A percentile compares a stretch with the other conserved stretches of the same genome.
Evolutionary conservation across 2,329 filamentous ascomycete species (phyloP).

Genomic region (Stagonosporopsis rhizophila): DNA sequence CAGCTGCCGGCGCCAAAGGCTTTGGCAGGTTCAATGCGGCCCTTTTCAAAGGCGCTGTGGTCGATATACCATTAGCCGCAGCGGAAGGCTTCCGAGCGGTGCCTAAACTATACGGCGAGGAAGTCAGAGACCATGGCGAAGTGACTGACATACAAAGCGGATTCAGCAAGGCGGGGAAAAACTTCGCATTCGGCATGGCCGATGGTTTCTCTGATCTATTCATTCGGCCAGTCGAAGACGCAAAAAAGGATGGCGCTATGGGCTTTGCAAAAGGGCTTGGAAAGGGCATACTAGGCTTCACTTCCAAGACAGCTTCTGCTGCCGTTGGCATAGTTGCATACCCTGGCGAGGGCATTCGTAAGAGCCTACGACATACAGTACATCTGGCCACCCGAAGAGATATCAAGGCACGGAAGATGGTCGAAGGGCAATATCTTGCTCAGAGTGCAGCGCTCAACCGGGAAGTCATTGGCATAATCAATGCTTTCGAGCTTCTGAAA

Average conservation of each 20-base stretch:
- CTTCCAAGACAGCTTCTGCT: constrained; percentile 6
- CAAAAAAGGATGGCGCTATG: constrained; percentile 39
- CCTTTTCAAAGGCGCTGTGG: constrained; percentile 32
- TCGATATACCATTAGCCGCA: constrained; percentile 50
- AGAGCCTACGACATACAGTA: constrained; percentile 15
- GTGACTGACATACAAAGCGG: constrained; percentile 48
- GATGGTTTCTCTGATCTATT: constrained; percentile 46
- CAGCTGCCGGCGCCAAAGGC: constrained; percentile 21
- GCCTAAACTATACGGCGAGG: constrained; percentile 50
- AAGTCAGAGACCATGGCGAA: constrained; percentile 41
- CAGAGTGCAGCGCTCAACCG: neutral
- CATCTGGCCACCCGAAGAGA: constrained; percentile 5
- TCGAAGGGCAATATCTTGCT: constrained; percentile 7
- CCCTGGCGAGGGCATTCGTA: constrained; percentile 25
- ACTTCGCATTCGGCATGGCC: constrained; percentile 41
- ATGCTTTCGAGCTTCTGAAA: constrained; percentile 7
- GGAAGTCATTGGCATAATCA: neutral
- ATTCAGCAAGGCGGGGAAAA: constrained; percentile 40
- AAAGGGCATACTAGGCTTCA: constrained; percentile 37
- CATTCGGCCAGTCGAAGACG: constrained; percentile 40
- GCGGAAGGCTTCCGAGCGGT: constrained; percentile 47
- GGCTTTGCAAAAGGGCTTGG: constrained; percentile 46
- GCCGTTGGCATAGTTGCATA: constrained; percentile 23
- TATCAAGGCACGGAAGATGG: constrained; percentile 4
- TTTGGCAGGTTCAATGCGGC: constrained; percentile 30